These are phyloP conservation scores for Veloboletus limbatus DNA, from an alignment of 1,284 basidiomycete genomes.

Conservation along the genomic window DNA sequence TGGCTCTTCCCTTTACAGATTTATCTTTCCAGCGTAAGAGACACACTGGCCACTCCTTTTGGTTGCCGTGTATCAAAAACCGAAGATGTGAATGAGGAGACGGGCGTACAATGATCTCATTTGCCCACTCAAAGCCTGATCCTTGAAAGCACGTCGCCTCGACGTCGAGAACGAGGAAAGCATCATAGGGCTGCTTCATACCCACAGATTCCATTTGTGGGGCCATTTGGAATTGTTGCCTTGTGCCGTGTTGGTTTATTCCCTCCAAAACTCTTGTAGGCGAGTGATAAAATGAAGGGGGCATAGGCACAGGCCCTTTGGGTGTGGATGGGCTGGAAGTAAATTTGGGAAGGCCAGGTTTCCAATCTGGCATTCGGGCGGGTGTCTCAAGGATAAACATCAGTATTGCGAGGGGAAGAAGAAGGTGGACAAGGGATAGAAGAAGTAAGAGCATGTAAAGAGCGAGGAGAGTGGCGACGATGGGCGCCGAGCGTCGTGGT, in stretches of 20 bases:
- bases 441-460: conserved; percentile 9
- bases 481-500: conserved; percentile 12
- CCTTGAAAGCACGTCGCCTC: conserved; percentile 84
- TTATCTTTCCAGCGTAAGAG: conserved; percentile 81
- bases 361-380: background rate
- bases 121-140: conserved; percentile 71
- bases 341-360: background rate
- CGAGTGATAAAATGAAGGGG: conserved; percentile 16
- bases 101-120: conserved; percentile 85
- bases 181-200: conserved; percentile 60
- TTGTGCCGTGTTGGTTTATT: conserved; percentile 1
- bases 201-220: conserved; percentile 11
- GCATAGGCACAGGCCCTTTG: conserved; percentile 22
- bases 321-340: background rate
- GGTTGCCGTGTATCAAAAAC: conserved; percentile 24
- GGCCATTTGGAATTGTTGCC: background rate
- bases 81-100: conserved; percentile 18
- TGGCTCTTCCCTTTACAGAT: conserved; percentile 48
- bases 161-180: conserved; percentile 79
- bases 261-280: conserved; percentile 7
- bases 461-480: conserved; percentile 3
- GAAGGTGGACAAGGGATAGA: background rate
- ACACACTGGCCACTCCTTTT: conserved; percentile 85
- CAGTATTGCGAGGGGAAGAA: conserved; percentile 9
- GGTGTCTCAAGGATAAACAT: conserved; percentile 5